Evolutionary conservation across 257 asterid species (phyloP), one percentile per base, ranked within the genome.

Genomic region (Solanum sparsipilum): DNA sequence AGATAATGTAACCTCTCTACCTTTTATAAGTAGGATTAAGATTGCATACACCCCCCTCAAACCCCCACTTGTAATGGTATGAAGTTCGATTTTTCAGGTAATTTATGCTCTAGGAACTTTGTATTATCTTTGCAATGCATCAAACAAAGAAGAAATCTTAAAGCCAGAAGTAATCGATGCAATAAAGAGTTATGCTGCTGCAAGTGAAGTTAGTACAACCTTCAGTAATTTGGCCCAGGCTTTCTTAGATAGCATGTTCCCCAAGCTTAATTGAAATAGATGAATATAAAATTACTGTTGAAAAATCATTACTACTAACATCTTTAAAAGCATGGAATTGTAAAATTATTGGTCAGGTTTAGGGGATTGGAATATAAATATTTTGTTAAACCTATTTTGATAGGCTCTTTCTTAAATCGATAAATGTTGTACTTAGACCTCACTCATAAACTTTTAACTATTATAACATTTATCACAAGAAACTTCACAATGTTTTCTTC

Each of bases 181-280:
- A 41, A 90, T 96, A 72, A 90, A 91, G 88, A 90, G 95, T 87
- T 95, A 93, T 89, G 98, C 98, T 87, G 94, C 92, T 36, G 93
- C 96, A 23, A 92, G 94, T 52, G 89, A 89, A 36, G 94, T 94
- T 84, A 93, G 89, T 83, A 89, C 83, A 78, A 91, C 91, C 89
- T 95, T 96, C 89, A 87, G 96, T 84, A 95, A 94, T 91, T 87
- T 95, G 20, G 99, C 99, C 58, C 96, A 84, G 91, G 94, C 98
- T 76, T 95, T 96, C 89, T 86, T 96, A 89, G 97, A 94, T 85
- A 93, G 90, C 94, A 94, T 34, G 86, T 35, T 74, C 20, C 83
- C 27, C 35, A 9, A 75, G 0, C 23, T n/a, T 39, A 76, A 36
- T 12, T 76, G 0, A 1, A n/a, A 38, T 6, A 0, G 79, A 71